phyloP scores from a whole-genome alignment of 345 rosid species.

The Erysimum cheiranthoides region DNA sequence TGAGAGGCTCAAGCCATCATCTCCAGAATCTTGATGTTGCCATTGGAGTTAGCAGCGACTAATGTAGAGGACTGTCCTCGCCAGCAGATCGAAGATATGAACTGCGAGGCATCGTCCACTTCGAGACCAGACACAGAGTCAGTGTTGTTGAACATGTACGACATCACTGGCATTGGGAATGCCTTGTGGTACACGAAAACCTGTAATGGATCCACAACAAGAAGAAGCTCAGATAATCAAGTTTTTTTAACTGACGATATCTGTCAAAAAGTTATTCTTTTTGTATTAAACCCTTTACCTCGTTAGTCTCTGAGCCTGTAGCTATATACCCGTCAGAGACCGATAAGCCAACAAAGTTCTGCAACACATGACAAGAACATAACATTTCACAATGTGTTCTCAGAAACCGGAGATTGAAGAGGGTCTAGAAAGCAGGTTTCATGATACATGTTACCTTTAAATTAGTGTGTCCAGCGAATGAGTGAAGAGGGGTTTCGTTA shows the following conservation, averaged over 20 bases:
- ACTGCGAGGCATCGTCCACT: conserved; percentile 34
- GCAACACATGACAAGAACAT: conserved; percentile 39
- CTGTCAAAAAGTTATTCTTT: background rate
- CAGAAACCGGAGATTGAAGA: conserved; percentile 12
- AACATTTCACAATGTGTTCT: conserved; percentile 17
- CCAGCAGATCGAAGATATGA: conserved; percentile 90
- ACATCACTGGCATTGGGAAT: conserved; percentile 92
- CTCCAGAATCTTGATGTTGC: conserved; percentile 86
- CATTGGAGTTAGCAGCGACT: conserved; percentile 84
- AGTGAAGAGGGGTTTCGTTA: conserved; percentile 78
- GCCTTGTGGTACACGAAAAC: conserved; percentile 95
- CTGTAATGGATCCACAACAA: conserved; percentile 48
- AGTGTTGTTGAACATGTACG: conserved; percentile 68
- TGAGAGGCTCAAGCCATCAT: conserved; percentile 54
- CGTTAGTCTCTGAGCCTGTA: conserved; percentile 97
- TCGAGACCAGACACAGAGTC: conserved; percentile 71
- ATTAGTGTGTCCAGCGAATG: conserved; percentile 87
- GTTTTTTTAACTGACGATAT: background rate
- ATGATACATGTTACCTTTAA: conserved; percentile 59
- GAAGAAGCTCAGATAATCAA: conserved; percentile 1
- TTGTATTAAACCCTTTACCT: conserved; percentile 57
- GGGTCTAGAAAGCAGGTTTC: conserved; percentile 6
- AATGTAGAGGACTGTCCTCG: conserved; percentile 79
- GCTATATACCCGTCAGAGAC: conserved; percentile 97
- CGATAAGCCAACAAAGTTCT: conserved; percentile 97